Evolutionary conservation across 352 stramenopile species (phyloP), one percentile per base, ranked within the genome.

Genomic region (Phytophthora agathidicida): DNA sequence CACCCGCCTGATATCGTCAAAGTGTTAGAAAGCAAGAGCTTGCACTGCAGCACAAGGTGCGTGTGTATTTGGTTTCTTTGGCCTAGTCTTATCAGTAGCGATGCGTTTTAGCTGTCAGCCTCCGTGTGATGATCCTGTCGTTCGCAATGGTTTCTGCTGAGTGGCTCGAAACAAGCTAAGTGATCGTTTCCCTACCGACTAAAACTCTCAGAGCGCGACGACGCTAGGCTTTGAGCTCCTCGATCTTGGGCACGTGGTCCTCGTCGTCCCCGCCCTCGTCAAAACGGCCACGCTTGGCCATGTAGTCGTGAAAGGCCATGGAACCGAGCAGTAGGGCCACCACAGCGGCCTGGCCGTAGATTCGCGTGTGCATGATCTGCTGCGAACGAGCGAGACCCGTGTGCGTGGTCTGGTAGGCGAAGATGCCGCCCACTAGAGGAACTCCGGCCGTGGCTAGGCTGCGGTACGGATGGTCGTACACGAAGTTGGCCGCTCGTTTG

Each of bases 331-430:
- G 37, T 14, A 80, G 23, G 4, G 49, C 50, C 41, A 80, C 65
- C 27, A 73, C 55, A 3, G 68, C 54, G 23, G 58, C 56, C 11
- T 78, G 71, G 32, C 71, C 71, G 47, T 80, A 80, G 49, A 80
- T 74, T 36, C 71, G 65, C 41, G 71, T 76, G 60, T 80, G 71
- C 71, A 80, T 80, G 65, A 80, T 74, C 64, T 78, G 67, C 51
- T 80, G 71, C 22, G 68, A 80, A 14, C 60, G 56, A 30, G 48
- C 38, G 23, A 80, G 65, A 13, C 45, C 50, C 22, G 42, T 28
- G 55, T 80, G 76, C 17, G 51, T 66, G 30, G 31, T 55, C 41
- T 80, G 71, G 32, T 70, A 67, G 13, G 57, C 42, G 35, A 73
- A 77, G 31, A 80, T 80, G 30, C 66, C 51, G 9, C 72, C 72